phyloP scores from a whole-genome alignment of 2,329 filamentous ascomycete species.

The Arthroderma uncinatum region DNA sequence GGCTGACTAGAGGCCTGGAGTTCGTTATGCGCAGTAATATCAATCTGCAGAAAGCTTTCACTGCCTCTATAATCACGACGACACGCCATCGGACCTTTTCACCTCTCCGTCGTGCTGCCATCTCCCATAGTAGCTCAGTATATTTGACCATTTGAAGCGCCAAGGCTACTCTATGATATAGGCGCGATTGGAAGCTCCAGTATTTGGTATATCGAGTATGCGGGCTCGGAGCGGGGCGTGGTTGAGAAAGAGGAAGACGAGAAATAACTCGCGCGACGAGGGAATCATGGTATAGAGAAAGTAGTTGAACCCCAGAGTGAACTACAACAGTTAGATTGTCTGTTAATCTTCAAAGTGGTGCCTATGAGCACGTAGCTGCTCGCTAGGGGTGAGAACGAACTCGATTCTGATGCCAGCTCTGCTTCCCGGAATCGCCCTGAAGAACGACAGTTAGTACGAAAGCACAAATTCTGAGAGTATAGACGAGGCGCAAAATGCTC shows the following conservation, averaged over 20 bases:
- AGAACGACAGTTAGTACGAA: not conserved
- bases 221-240: conserved; percentile 42
- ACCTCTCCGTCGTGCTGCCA: conserved; percentile 79
- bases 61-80: conserved; percentile 68
- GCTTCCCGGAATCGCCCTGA: conserved; percentile 51
- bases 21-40: conserved; percentile 73
- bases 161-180: conserved; percentile 72
- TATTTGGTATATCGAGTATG: conserved; percentile 55
- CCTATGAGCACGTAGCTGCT: conserved; percentile 7
- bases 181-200: conserved; percentile 49
- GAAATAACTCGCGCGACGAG: conserved; percentile 59
- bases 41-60: conserved; percentile 77
- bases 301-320: conserved; percentile 76
- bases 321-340: conserved; percentile 36
- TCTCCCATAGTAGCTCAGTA: conserved; percentile 92
- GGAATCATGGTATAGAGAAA: conserved; percentile 86
- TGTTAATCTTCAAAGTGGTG: conserved; percentile 13
- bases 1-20: conserved; percentile 68
- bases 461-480: not conserved
- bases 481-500: not conserved
- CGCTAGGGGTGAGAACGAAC: conserved; percentile 33
- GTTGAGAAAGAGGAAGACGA: conserved; percentile 43
- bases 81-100: conserved; percentile 74
- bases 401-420: conserved; percentile 85
- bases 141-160: conserved; percentile 85